Base-by-base conservation (phyloP, 1,284 basidiomycete species). In the Trichosporon sp. region DNA sequence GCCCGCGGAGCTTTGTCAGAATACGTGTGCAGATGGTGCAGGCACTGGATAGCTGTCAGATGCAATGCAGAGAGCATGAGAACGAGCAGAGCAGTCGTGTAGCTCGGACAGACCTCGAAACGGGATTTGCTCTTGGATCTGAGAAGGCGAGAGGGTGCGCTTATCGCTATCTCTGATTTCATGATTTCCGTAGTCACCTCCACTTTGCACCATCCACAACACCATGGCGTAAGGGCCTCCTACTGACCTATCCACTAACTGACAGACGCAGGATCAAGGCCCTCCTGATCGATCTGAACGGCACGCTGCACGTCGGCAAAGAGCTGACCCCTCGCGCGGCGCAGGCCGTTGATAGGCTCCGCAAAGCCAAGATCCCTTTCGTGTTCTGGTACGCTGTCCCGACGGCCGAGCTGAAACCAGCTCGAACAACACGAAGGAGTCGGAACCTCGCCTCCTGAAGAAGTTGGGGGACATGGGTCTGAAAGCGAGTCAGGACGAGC, bases 261-360 rank as follows among this genome's bases (percentile, higher is more conserved):
- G 59, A 63, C 51, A 67, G 65, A 2, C 35, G 38, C 10, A 70
- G 66, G 37, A 65, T 80, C 74, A 80, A 71, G 76, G 90, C 87
- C 0, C 76, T 91, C 0, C 86, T 91, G 31, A 87, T 91, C 71
- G 91, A 91, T 75, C 86, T 91, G 14, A 90, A 89, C 11, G 91
- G 91, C 0, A 92, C 89, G 1, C 81, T 92, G 2, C 88, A 91
- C 68, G 82, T 90, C 64, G 90, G 88, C 40, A 80, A 85, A 1
- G 80, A 80, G 0, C 85, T 89, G 0, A 90, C 87, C 0, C 85
- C 85, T 0, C 79, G 84, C 14, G 89, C 91, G 0, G 85, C 86
- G 0, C 74, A 84, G 0, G 89, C 90, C 0, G 79, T 91, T 14
- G 77, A 81, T 0, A 83, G 84, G 10, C 84, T 92, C 2, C 84